These are phyloP conservation scores for Cucurbita pepo DNA, from an alignment of 306 rosid genomes.

Conservation along the genomic window DNA sequence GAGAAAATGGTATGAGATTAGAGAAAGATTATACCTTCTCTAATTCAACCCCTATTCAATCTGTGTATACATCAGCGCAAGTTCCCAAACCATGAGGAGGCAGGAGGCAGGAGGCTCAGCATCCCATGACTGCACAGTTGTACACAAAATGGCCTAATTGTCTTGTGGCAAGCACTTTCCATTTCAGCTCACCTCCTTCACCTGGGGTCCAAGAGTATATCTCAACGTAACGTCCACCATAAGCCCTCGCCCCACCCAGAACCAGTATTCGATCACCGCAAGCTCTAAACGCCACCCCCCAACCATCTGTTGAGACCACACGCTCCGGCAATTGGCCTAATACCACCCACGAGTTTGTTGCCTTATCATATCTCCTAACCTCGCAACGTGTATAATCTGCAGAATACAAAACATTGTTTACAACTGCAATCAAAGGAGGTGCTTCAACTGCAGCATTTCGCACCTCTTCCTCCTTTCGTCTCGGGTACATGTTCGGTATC, in stretches of 20 bases:
- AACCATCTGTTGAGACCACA: slow-evolving; percentile 11
- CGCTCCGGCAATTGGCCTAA: slow-evolving; percentile 11
- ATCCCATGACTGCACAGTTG: slow-evolving; percentile 16
- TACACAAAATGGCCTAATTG: slow-evolving; percentile 7
- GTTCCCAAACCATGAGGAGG: too few relatives aligned
- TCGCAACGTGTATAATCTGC: slow-evolving; percentile 37
- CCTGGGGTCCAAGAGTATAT: slow-evolving; percentile 10
- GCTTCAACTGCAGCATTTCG: slow-evolving; percentile 25
- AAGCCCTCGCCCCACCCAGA: slow-evolving; percentile 8
- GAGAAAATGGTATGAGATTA: too few relatives aligned
- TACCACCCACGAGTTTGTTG: slow-evolving; percentile 15
- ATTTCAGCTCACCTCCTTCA: slow-evolving; percentile 8
- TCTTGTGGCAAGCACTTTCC: slow-evolving; percentile 7
- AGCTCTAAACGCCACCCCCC: slow-evolving; percentile 11
- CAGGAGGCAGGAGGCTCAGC: slow-evolving; percentile 1
- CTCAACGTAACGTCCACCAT: slow-evolving; percentile 10
- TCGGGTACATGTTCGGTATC: slow-evolving; percentile 51
- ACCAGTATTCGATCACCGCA: slow-evolving; percentile 12
- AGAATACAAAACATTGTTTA: slow-evolving; percentile 49
- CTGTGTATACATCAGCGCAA: too few relatives aligned
- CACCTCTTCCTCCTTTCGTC: slow-evolving; percentile 18
- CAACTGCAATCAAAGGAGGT: slow-evolving; percentile 81
- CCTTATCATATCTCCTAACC: slow-evolving; percentile 38
- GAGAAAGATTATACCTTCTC: too few relatives aligned
- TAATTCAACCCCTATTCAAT: too few relatives aligned